phyloP scores from a whole-genome alignment of 2,329 filamentous ascomycete genomes.

The Coccinonectria pachysandricola region DNA sequence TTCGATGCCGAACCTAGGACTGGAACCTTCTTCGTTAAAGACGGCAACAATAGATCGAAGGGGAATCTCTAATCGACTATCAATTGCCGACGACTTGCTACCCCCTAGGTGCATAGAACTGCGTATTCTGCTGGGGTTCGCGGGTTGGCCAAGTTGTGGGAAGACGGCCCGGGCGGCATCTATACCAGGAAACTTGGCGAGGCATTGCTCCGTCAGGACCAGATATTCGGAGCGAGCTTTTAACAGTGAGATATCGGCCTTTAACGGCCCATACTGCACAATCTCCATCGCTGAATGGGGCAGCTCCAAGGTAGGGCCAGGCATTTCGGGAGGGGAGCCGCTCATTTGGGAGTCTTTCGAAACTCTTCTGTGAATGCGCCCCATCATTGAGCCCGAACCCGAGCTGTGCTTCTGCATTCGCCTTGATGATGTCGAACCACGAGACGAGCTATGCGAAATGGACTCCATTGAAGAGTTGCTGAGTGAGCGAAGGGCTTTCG shows the following conservation, averaged over 20 bases:
- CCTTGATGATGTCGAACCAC: conserved; percentile 22
- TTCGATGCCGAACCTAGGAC: conserved; percentile 41
- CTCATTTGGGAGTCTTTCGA: conserved; percentile 27
- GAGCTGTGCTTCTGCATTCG: conserved; percentile 29
- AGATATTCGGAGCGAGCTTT: conserved; percentile 41
- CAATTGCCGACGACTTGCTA: conserved; percentile 23
- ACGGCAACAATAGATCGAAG: conserved; percentile 40
- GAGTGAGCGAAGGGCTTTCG: conserved; percentile 28
- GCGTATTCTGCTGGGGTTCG: conserved; percentile 12
- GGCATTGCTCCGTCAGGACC: conserved; percentile 39
- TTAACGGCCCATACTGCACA: conserved; percentile 36
- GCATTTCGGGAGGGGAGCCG: conserved; percentile 20
- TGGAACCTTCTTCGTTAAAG: conserved; percentile 40
- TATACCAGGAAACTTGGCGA: conserved; percentile 40
- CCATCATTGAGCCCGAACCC: conserved; percentile 30
- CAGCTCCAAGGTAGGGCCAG: conserved; percentile 20
- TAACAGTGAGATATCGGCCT: conserved; percentile 37
- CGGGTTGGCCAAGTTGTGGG: conserved; percentile 29
- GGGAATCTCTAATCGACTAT: conserved; percentile 36
- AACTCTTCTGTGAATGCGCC: conserved; percentile 30
- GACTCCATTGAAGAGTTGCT: conserved; percentile 32
- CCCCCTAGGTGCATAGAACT: conserved; percentile 13
- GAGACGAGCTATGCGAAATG: conserved; percentile 21
- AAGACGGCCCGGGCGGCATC: conserved; percentile 38
- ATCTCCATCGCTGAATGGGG: conserved; percentile 29